A percentile compares a stretch with the other conserved stretches of the same genome.
Evolutionary conservation across 768 basidiomycete genomes (phyloP).

Genomic region (Russula earlei): DNA sequence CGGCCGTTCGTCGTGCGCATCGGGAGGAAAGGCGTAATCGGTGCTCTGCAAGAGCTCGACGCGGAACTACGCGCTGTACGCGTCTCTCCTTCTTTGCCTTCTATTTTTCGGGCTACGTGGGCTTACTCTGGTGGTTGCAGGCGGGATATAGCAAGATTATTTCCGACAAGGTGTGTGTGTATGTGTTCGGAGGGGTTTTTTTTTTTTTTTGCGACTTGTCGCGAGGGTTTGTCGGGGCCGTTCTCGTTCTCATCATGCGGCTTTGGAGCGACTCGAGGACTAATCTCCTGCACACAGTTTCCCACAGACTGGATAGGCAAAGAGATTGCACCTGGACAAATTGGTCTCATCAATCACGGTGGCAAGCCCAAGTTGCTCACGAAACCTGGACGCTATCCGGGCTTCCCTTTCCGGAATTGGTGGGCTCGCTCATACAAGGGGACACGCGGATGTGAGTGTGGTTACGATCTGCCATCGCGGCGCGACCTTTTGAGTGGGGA

Average conservation of each 20-base stretch:
- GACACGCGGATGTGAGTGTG: conserved; percentile 50
- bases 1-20: conserved; percentile 67
- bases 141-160: conserved; percentile 47
- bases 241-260: not conserved
- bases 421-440: conserved; percentile 73
- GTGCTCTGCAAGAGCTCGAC: conserved; percentile 64
- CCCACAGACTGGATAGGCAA: conserved; percentile 63
- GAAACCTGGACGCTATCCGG: conserved; percentile 68
- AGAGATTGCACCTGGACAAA: conserved; percentile 60
- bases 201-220: not conserved
- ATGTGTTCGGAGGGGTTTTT: not conserved
- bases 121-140: conserved; percentile 27
- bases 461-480: too few relatives aligned
- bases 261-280: too few relatives aligned
- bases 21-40: conserved; percentile 53
- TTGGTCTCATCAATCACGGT: conserved; percentile 76
- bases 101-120: not conserved
- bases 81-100: not conserved
- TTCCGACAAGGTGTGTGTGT: conserved; percentile 45
- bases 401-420: conserved; percentile 71
- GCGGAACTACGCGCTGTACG: conserved; percentile 43
- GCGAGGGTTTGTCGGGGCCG: not conserved
- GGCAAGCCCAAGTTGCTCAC: conserved; percentile 71
- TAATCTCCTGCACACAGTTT: conserved; percentile 28
- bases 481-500: too few relatives aligned